Conservation (phyloP, 805 yeast species). For the Vanderwaltozyma verrucispora region DNA sequence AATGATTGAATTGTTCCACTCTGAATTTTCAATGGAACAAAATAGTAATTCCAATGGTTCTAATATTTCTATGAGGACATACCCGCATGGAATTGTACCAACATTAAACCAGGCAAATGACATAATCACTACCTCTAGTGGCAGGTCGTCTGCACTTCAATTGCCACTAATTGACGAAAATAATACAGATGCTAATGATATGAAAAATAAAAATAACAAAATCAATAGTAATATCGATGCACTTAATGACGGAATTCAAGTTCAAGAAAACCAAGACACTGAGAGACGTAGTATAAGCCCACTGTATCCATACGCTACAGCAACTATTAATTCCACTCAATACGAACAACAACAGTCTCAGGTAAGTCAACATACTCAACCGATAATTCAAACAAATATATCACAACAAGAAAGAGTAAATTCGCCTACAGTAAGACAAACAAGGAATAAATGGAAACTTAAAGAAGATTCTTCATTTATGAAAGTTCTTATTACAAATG, state of each 20-base stretch:
- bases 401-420: background rate
- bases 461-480: conserved; percentile 17
- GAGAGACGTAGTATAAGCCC: too few species aligned
- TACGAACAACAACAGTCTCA: too few species aligned
- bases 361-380: too few species aligned
- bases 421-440: conserved; percentile 3
- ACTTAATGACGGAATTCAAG: background rate
- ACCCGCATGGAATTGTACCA: too few species aligned
- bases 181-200: background rate
- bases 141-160: background rate
- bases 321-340: too few species aligned
- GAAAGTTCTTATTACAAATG: conserved; percentile 9
- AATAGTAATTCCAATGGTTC: background rate
- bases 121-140: too few species aligned
- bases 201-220: background rate
- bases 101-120: too few species aligned
- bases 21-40: background rate
- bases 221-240: background rate
- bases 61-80: too few species aligned
- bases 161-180: background rate
- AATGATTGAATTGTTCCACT: background rate
- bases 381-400: too few species aligned
- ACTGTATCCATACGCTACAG: background rate
- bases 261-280: background rate
- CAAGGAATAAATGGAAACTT: conserved; percentile 18